phyloP scores from a whole-genome alignment of 208 protist genomes.

The Phytomonas serpens region DNA sequence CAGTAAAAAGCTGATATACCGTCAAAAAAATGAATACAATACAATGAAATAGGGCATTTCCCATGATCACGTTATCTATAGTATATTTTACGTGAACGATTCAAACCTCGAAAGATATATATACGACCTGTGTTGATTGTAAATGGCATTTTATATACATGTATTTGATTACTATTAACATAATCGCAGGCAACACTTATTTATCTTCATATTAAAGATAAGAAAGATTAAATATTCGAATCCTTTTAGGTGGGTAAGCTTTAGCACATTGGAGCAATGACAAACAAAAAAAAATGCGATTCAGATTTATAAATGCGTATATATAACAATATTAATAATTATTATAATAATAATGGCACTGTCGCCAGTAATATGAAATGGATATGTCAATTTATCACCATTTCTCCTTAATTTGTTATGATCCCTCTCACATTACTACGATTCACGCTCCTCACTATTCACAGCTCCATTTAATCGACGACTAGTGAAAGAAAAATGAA shows the following conservation, averaged over 20 bases:
- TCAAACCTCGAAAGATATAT: background rate
- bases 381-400: slow-evolving; percentile 9
- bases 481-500: background rate
- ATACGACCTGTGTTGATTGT: background rate
- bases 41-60: background rate
- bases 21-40: background rate
- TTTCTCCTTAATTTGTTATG: slow-evolving; percentile 2
- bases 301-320: background rate
- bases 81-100: background rate
- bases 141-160: background rate
- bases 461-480: slow-evolving; percentile 11
- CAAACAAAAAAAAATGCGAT: background rate
- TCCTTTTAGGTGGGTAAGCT: background rate
- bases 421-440: background rate
- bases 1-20: background rate
- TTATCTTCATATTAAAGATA: background rate
- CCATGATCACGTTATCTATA: background rate
- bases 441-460: background rate
- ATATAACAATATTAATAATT: slow-evolving; percentile 4
- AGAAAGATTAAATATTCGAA: background rate
- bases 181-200: background rate
- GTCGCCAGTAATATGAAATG: slow-evolving; percentile 6
- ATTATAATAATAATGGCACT: slow-evolving; percentile 9
- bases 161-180: background rate
- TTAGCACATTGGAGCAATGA: background rate